Evolutionary conservation across 768 basidiomycete genomes (phyloP).

Genomic region (Termitomyces sp.): DNA sequence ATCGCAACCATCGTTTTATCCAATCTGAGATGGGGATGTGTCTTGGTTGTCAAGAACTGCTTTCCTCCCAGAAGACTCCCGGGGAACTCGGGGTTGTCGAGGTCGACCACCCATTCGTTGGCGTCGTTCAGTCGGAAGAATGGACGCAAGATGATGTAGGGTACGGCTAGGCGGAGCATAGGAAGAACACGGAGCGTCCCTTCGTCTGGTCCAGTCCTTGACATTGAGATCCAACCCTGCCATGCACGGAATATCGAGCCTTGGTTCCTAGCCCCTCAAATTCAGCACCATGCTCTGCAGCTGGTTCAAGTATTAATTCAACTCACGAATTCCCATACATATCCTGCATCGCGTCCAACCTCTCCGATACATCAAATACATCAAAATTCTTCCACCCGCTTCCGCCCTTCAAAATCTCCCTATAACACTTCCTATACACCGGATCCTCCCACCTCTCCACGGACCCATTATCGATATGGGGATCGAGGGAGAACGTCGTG

Average conservation of each 20-base stretch:
- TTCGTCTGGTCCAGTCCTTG: constrained; percentile 50
- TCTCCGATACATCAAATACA: constrained; percentile 44
- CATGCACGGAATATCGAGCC: constrained; percentile 55
- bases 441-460: constrained; percentile 57
- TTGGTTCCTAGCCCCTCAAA: constrained; percentile 33
- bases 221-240: constrained; percentile 57
- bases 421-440: constrained; percentile 35
- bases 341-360: constrained; percentile 53
- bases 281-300: constrained; percentile 1
- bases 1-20: constrained; percentile 54
- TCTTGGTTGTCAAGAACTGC: constrained; percentile 50
- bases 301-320: neutral
- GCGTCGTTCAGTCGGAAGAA: constrained; percentile 50
- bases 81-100: constrained; percentile 49
- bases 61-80: constrained; percentile 50
- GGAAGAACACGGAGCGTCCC: constrained; percentile 67
- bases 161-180: constrained; percentile 47
- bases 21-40: constrained; percentile 63
- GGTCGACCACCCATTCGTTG: constrained; percentile 54
- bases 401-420: constrained; percentile 40
- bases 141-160: constrained; percentile 63
- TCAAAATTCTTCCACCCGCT: constrained; percentile 44
- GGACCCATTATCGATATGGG: constrained; percentile 53
- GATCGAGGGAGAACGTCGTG: constrained; percentile 59
- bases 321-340: constrained; percentile 59